Percentiles rank a stretch among this genome's conserved stretches.
These are phyloP conservation scores for Fonsecaea pugnacius DNA, from an alignment of 2,329 filamentous ascomycete genomes.

Conservation along the genomic window DNA sequence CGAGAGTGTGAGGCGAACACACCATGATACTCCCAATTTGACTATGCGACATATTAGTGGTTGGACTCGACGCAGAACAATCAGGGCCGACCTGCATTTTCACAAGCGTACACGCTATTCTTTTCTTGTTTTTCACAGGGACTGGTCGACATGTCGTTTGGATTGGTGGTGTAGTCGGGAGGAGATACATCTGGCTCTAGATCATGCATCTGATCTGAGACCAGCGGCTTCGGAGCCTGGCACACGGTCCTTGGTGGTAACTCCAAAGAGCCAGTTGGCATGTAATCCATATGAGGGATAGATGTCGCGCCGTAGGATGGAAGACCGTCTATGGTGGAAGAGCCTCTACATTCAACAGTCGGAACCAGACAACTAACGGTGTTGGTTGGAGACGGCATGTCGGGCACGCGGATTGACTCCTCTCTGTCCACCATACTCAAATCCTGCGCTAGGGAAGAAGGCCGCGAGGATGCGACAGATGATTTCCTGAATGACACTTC, in stretches of 20 bases:
- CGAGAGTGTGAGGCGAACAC: too few relatives aligned
- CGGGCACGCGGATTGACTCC: background rate
- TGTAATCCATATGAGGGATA: background rate
- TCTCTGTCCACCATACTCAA: background rate
- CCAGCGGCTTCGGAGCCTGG: background rate
- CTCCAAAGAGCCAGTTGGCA: background rate
- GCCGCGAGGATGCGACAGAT: background rate
- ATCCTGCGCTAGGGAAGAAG: background rate
- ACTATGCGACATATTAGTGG: background rate
- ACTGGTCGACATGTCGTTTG: background rate
- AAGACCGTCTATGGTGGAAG: background rate
- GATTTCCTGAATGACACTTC: background rate
- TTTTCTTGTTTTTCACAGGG: background rate
- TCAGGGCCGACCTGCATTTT: background rate
- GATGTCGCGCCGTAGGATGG: background rate
- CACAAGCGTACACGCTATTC: slow-evolving; percentile 1
- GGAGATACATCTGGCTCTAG: slow-evolving; percentile 4
- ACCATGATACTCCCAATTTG: slow-evolving; percentile 14
- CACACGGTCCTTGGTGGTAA: background rate
- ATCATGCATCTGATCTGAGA: background rate
- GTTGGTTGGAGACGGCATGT: background rate
- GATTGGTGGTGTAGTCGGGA: background rate
- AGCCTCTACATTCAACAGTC: background rate
- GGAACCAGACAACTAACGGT: background rate
- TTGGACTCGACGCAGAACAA: background rate